Conservation (phyloP, 2,329 filamentous ascomycete species). For the Emydomyces testavorans region DNA sequence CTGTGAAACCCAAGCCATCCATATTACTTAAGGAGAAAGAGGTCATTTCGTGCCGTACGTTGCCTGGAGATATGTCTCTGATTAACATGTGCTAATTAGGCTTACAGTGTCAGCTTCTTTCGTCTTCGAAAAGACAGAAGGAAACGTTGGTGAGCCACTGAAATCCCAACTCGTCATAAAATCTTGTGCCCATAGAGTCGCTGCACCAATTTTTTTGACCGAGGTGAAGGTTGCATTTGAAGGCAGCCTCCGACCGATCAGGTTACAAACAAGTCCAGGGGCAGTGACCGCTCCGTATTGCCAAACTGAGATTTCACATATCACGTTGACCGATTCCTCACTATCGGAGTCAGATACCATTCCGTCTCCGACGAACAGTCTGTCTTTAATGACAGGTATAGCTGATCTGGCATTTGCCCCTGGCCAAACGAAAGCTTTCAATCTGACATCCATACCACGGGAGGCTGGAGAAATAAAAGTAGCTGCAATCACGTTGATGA, state of each 20-base stretch:
- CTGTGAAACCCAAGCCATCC: conserved; percentile 33
- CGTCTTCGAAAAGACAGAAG: conserved; percentile 43
- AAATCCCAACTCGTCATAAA: conserved; percentile 44
- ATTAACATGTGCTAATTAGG: not conserved
- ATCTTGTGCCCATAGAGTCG: conserved; percentile 38
- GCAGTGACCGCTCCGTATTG: conserved; percentile 18
- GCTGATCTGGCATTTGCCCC: conserved; percentile 56
- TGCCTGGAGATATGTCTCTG: conserved; percentile 15
- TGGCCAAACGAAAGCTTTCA: conserved; percentile 57
- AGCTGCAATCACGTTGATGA: conserved; percentile 49
- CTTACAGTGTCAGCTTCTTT: conserved; percentile 37
- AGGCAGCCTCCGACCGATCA: conserved; percentile 37
- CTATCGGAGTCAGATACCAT: conserved; percentile 21
- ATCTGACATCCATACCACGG: conserved; percentile 60
- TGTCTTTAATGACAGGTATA: conserved; percentile 41
- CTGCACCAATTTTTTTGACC: conserved; percentile 39
- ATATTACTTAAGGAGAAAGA: conserved; percentile 40
- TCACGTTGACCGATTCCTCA: conserved; percentile 21
- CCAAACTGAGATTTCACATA: conserved; percentile 23
- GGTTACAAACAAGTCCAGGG: conserved; percentile 28
- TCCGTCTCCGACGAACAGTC: conserved; percentile 27
- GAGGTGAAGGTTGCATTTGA: conserved; percentile 44
- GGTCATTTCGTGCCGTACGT: conserved; percentile 39
- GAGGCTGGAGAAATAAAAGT: conserved; percentile 70
- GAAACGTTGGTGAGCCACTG: conserved; percentile 49